Evolutionary conservation across 805 yeast genomes (phyloP), one percentile per base, ranked within the genome.

Genomic region (Candida krabiensis): DNA sequence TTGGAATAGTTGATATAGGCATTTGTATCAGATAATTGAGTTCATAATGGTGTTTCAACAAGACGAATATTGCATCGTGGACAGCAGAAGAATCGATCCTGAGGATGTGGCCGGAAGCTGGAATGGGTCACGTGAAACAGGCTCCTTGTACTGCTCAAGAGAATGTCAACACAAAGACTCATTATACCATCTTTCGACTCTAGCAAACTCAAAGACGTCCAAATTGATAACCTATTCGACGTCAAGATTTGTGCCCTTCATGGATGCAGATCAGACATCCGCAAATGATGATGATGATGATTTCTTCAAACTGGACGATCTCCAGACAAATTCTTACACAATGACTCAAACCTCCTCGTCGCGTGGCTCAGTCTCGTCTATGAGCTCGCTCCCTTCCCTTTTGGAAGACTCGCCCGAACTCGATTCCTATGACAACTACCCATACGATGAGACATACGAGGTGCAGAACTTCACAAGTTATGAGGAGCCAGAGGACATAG

Each of bases 41-140:
- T 5, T 22, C 15, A 33, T 11, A 17, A 38, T 39, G 50, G 30
- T 52, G 27, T 52, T 52, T 28, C 46, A 35, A 30, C 56, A 52
- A 35, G 56, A 52, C 33, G 45, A 47, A 11, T 47, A 46, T 27
- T 52, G 56, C 50, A 49, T 52, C 38, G 48, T 52, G 28, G 56
- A 52, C 34, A 49, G 40, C 46, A 49, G 40, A 22, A 44, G 43
- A 30, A 29, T 49, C 13, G 35, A 34, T 28, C 33, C 30, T 4
- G 30, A 26, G 18, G 28, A 19, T 9, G n/a, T 27, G 11, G 31
- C 23, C 8, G 23, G 28, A 29, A 35, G 33, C 33, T 14, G 38
- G 9, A 13, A 11, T 4, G 30, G 24, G 25, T 35, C 37, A 31
- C 33, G 13, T 37, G 36, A 4, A 28, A 6, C 9, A 5, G 14